Conservation (phyloP, 1,139 yeast genomes). For the Geotrichum australiense region DNA sequence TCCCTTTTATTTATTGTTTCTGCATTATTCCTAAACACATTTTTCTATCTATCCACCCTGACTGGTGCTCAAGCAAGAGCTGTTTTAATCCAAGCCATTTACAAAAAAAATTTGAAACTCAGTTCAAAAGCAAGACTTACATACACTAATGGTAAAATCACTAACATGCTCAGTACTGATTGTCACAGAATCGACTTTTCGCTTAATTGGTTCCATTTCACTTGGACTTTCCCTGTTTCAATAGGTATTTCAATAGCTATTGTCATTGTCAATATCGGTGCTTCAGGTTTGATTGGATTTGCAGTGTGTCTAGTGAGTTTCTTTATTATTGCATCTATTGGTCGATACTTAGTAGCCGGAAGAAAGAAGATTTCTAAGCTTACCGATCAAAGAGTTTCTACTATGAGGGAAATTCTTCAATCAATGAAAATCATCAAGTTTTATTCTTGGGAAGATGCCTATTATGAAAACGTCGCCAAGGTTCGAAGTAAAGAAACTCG, state of each 20-base stretch:
- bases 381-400: conserved; percentile 54
- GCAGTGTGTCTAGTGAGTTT: conserved; percentile 39
- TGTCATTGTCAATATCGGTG: conserved; percentile 64
- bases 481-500: conserved; percentile 43
- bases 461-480: conserved; percentile 41
- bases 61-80: conserved; percentile 67
- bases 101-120: conserved; percentile 58
- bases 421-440: conserved; percentile 64
- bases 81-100: conserved; percentile 56
- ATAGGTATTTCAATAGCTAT: conserved; percentile 52
- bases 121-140: conserved; percentile 53
- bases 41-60: conserved; percentile 52
- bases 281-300: conserved; percentile 59
- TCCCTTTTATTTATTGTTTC: conserved; percentile 41
- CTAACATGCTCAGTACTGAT: conserved; percentile 73
- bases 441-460: conserved; percentile 70
- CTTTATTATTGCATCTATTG: conserved; percentile 28
- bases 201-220: conserved; percentile 59
- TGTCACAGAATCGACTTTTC: conserved; percentile 76
- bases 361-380: conserved; percentile 41
- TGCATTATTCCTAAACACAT: conserved; percentile 55
- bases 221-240: conserved; percentile 60
- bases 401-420: conserved; percentile 57
- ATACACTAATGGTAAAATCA: conserved; percentile 61
- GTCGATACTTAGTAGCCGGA: conserved; percentile 38